phyloP scores from a whole-genome alignment of 208 protist genomes.

The Trypanosoma lewisi region DNA sequence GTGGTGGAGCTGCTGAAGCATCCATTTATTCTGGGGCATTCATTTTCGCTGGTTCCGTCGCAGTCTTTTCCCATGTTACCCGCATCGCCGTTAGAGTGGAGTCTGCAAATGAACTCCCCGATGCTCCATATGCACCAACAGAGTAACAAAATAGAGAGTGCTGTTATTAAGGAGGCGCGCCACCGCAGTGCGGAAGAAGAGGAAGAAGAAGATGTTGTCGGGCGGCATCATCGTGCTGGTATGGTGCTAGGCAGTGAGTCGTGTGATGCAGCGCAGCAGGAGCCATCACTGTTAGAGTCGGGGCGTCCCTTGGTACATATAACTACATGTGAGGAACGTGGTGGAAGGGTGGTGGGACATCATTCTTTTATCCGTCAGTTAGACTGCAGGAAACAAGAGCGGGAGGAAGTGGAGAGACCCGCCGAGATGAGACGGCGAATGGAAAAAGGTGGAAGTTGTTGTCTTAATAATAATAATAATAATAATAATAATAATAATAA shows the following conservation, averaged over 20 bases:
- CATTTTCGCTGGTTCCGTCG: constrained; percentile 9
- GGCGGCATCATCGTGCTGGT: too few relatives aligned
- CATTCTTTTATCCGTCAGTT: not conserved
- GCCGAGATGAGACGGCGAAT: too few relatives aligned
- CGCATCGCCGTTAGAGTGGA: constrained; percentile 2
- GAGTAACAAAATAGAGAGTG: not conserved
- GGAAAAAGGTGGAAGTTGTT: too few relatives aligned
- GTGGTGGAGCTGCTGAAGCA: constrained; percentile 70
- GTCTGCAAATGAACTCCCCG: not conserved
- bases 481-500: too few relatives aligned
- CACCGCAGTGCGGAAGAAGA: not conserved
- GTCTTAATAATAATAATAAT: too few relatives aligned
- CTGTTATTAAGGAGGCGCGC: not conserved
- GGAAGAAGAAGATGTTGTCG: too few relatives aligned
- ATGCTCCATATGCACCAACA: not conserved
- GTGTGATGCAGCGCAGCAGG: not conserved
- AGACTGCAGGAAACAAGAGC: not conserved
- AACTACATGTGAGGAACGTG: not conserved
- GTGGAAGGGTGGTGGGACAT: not conserved
- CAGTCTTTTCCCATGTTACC: constrained; percentile 12
- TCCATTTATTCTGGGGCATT: constrained; percentile 66
- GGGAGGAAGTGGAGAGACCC: too few relatives aligned
- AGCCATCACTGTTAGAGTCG: not conserved
- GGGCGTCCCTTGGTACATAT: not conserved
- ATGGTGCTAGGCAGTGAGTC: not conserved